Evolutionary conservation across 192 early-diverging fungal species (phyloP).

Genomic region (Entomortierella chlamydospora): DNA sequence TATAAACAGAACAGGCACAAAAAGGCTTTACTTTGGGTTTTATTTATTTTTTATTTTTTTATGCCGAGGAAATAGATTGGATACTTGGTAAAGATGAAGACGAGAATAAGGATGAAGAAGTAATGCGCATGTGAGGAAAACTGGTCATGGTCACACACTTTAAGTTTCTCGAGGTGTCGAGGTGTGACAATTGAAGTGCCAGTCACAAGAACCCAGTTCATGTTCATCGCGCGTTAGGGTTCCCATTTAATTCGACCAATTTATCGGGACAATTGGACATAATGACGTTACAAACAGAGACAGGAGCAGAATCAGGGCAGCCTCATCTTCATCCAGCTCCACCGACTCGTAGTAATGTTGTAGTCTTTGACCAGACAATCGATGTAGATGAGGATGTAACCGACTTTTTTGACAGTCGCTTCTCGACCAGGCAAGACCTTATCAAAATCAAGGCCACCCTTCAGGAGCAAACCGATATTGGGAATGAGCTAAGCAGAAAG

Average conservation of each 20-base stretch:
- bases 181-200: too few relatives aligned
- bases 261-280: not conserved
- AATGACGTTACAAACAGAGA: not conserved
- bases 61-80: too few relatives aligned
- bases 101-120: too few relatives aligned
- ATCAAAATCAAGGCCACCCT: conserved; percentile 42
- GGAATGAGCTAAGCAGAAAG: conserved; percentile 26
- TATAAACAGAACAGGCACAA: too few relatives aligned
- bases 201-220: too few relatives aligned
- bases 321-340: not conserved
- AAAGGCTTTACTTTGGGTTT: too few relatives aligned
- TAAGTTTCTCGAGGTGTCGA: too few relatives aligned
- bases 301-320: not conserved
- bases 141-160: too few relatives aligned
- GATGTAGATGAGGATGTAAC: conserved; percentile 47
- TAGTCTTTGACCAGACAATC: conserved; percentile 52
- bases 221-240: too few relatives aligned
- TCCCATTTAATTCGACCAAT: not conserved
- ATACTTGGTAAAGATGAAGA: too few relatives aligned
- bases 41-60: too few relatives aligned
- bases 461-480: conserved; percentile 15
- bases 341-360: conserved; percentile 26
- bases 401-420: conserved; percentile 55
- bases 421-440: conserved; percentile 48
- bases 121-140: too few relatives aligned